phyloP scores from a whole-genome alignment of 805 yeast species.

The Yarrowia sp. region DNA sequence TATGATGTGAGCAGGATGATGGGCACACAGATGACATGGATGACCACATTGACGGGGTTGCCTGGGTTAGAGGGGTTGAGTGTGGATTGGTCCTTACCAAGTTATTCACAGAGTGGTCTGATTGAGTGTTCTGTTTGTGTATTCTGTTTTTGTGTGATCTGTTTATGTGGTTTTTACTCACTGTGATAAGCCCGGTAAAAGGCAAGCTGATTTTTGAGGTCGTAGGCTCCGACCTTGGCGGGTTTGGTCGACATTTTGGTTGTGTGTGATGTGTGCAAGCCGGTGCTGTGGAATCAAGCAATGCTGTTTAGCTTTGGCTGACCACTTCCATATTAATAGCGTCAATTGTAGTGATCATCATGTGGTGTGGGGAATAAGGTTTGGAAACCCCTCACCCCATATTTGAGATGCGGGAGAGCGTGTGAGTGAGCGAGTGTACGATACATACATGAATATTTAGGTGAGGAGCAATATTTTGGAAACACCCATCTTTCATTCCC shows the following conservation, averaged over 20 bases:
- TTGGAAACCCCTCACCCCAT: conserved; percentile 31
- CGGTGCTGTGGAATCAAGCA: not conserved
- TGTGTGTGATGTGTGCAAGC: not conserved
- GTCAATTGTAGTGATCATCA: conserved; percentile 21
- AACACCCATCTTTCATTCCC: too few relatives aligned
- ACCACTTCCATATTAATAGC: conserved; percentile 12
- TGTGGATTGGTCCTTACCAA: too few relatives aligned
- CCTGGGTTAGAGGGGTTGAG: conserved; percentile 45
- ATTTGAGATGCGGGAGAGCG: not conserved
- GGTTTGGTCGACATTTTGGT: conserved; percentile 27
- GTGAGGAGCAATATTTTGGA: too few relatives aligned
- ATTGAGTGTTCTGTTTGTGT: conserved; percentile 22
- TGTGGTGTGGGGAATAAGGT: conserved; percentile 29
- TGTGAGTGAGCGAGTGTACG: too few relatives aligned
- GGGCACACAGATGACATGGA: conserved; percentile 85
- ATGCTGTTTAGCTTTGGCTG: conserved; percentile 18
- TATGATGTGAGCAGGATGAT: conserved; percentile 66
- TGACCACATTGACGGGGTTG: conserved; percentile 66
- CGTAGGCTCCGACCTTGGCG: conserved; percentile 45
- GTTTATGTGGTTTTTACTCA: conserved; percentile 42
- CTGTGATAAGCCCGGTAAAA: conserved; percentile 61
- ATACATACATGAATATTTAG: too few relatives aligned
- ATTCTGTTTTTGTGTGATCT: not conserved
- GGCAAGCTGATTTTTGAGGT: conserved; percentile 60
- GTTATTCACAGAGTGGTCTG: too few relatives aligned